Evolutionary conservation across 306 rosid genomes (phyloP), one percentile per base, ranked within the genome.

Genomic region (Aeschynomene evenia): DNA sequence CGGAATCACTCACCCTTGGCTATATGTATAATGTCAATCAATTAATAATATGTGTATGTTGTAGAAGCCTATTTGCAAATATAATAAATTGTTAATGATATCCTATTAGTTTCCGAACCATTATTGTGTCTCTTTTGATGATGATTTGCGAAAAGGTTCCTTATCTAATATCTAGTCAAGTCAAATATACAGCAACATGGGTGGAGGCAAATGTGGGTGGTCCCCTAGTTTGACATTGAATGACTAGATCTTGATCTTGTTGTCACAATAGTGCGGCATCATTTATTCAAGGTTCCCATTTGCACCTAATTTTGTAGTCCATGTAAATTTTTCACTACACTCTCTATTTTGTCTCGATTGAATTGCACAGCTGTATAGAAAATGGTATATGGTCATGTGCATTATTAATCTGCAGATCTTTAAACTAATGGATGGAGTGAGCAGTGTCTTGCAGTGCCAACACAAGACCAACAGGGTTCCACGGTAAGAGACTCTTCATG

Each of bases 181-280:
- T 72, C 74, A 78, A 78, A 63, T 78, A 63, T 71, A 22, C 5
- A 23, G 34, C 66, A 77, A 31, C 62, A 70, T 55, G 60, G 68
- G 21, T 54, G 71, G 12, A 40, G 34, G 16, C 43, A 58, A 16
- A n/a, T n/a, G n/a, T n/a, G n/a, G 26, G 83, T 74, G 79, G 83
- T 62, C 79, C 83, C 65, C 13, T 6, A n/a, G 42, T 46, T 60
- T 52, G 66, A 37, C 66, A 26, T 55, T 74, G 0, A 63, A 79
- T 62, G 57, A 49, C 12, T 63, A 69, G 63, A 74, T 68, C 22
- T 54, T 54, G 63, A 74, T 68, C 22, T 54, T 54, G 76, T 37
- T 37, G 63, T 28, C 18, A 46, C 22, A 36, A 24, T 37, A 20
- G 37, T 34, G 73, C 12, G 9, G 9, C 55, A 10, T 77, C 77